Conservation (phyloP, 352 stramenopile genomes). For the Peronosclerospora sorghi region DNA sequence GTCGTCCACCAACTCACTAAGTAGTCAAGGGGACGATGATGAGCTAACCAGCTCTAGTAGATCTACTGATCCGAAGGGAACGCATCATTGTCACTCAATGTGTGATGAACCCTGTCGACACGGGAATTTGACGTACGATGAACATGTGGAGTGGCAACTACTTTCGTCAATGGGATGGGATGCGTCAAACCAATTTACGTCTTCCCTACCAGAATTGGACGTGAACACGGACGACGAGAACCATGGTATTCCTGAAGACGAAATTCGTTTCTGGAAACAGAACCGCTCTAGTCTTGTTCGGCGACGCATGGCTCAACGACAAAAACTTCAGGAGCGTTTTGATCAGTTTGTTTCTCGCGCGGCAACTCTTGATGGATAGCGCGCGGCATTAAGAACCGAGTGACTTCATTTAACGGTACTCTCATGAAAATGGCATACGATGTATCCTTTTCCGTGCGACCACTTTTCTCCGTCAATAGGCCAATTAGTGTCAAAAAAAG, state of each 20-base stretch:
- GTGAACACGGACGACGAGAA: slow-evolving; percentile 70
- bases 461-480: not conserved
- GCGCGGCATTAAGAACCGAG: slow-evolving; percentile 8
- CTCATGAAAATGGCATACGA: no score
- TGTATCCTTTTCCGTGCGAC: no score
- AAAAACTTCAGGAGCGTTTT: slow-evolving; percentile 81
- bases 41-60: slow-evolving; percentile 32
- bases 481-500: slow-evolving; percentile 3
- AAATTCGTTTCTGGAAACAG: slow-evolving; percentile 81
- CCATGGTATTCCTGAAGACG: slow-evolving; percentile 70
- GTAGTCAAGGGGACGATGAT: slow-evolving; percentile 30
- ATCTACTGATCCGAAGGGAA: slow-evolving; percentile 20
- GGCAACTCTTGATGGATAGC: slow-evolving; percentile 29
- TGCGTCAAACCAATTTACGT: slow-evolving; percentile 41
- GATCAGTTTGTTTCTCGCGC: slow-evolving; percentile 72
- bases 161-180: slow-evolving; percentile 83
- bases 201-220: slow-evolving; percentile 56
- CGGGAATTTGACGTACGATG: slow-evolving; percentile 47
- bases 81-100: slow-evolving; percentile 37
- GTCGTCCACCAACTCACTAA: slow-evolving; percentile 33
- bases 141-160: slow-evolving; percentile 62
- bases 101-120: slow-evolving; percentile 42
- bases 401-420: not conserved
- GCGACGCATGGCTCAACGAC: slow-evolving; percentile 65
- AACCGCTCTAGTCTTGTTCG: slow-evolving; percentile 64